Evolutionary conservation across 768 basidiomycete species (phyloP), one percentile per base, ranked within the genome.

Genomic region (Lactifluus subvellereus): DNA sequence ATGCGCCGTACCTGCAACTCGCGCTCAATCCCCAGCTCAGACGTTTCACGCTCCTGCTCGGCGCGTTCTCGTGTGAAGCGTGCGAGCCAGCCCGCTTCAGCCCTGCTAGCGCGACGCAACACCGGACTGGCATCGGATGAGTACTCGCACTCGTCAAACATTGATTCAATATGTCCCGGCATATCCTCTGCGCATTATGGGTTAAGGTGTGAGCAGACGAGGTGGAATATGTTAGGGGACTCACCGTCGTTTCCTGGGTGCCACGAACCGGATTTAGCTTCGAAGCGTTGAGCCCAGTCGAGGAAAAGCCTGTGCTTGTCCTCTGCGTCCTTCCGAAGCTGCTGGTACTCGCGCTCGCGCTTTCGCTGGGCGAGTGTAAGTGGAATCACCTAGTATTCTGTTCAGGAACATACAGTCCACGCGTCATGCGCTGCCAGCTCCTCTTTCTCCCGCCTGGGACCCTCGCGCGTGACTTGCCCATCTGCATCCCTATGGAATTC

Each of bases 371-470:
- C 1, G 40, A 45, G 38, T 1, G 42, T 54, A 38, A 63, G 42
- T 51, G 11, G 3, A 42, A 22, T 49, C 1, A 32, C 0, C 10
- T 1, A 57, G 11, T 47, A 33, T 20, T 14, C 13, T 9, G 13
- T 37, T 14, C 11, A 38, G 22, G n/a, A 56, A 20, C 75, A 33
- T 62, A 91, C 93, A 77, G 81, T 80, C 94, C 94, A 97, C 54
- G 77, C 70, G 35, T 86, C 84, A 22, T 82, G 78, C 13, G 79
- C 74, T 35, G 71, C 74, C 22, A 72, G 74, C 72, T 97, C 93
- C 59, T 94, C 94, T 48, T 76, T 82, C 68, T 84, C 84, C 61
- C 81, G 82, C 71, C 86, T 74, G 2, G 91, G 89, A 4, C 88
- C 84, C 59, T 82, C 77, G n/a, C 75, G 75, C 64, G 71, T 65